phyloP scores from a whole-genome alignment of 495 filamentous ascomycete species.

The Cercophora samala region DNA sequence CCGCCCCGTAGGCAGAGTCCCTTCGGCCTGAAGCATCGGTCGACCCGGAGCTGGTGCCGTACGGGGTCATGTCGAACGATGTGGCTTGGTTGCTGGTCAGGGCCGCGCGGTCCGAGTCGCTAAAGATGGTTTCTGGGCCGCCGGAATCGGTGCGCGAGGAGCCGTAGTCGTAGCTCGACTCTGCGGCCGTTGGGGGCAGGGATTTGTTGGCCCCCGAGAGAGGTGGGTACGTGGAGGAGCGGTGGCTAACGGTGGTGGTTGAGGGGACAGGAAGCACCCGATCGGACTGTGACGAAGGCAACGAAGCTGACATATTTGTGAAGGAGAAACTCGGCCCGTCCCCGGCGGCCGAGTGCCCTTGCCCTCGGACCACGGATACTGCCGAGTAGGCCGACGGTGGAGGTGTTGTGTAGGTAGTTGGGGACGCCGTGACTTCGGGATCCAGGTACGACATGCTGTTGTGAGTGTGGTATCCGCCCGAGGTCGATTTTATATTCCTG shows the following conservation, averaged over 20 bases:
- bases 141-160: not conserved
- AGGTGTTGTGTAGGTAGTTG: not conserved
- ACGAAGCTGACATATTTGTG: not conserved
- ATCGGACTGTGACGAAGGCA: not conserved
- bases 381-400: not conserved
- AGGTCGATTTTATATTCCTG: not conserved
- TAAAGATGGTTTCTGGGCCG: slow-evolving; percentile 1
- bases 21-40: not conserved
- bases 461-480: not conserved
- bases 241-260: not conserved
- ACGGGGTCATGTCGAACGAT: not conserved
- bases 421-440: not conserved
- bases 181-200: not conserved
- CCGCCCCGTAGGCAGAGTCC: not conserved
- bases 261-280: not conserved
- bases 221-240: not conserved
- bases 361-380: not conserved
- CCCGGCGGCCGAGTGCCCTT: not conserved
- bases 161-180: not conserved
- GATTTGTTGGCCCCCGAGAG: slow-evolving; percentile 6
- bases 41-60: not conserved
- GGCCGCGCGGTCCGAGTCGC: not conserved
- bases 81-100: not conserved
- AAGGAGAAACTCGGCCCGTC: not conserved
- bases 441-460: not conserved